Conservation (phyloP, 768 basidiomycete genomes). For the Coprinellus micaceus region DNA sequence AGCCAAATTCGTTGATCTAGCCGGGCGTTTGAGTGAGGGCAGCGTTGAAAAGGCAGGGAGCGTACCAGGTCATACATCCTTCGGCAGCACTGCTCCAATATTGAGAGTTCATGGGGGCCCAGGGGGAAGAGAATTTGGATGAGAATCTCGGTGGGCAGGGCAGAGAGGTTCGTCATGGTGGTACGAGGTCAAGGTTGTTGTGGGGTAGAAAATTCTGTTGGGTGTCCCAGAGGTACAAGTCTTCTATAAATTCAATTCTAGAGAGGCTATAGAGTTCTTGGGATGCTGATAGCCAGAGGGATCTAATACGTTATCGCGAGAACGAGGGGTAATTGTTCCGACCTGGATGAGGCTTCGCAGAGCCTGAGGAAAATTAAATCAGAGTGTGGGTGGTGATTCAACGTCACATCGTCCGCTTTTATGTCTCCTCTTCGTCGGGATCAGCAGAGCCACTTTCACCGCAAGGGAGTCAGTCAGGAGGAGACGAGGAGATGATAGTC, state of each 20-base stretch:
- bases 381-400: background rate
- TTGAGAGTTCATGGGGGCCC: slow-evolving; percentile 37
- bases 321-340: background rate
- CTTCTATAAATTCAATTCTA: background rate
- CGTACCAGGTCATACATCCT: slow-evolving; percentile 43
- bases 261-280: background rate
- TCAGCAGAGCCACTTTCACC: too few species aligned
- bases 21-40: slow-evolving; percentile 1
- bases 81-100: slow-evolving; percentile 39
- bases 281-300: background rate
- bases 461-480: background rate
- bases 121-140: slow-evolving; percentile 49
- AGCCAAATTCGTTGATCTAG: slow-evolving; percentile 62
- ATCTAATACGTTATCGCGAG: background rate
- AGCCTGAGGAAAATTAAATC: background rate
- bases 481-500: background rate
- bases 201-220: slow-evolving; percentile 10
- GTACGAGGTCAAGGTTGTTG: slow-evolving; percentile 11
- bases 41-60: slow-evolving; percentile 8
- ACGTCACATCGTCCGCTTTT: background rate
- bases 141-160: slow-evolving; percentile 54
- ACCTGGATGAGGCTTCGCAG: background rate
- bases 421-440: background rate
- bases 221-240: too few species aligned
- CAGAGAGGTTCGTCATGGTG: slow-evolving; percentile 15